Evolutionary conservation across 495 filamentous ascomycete genomes (phyloP).

Genomic region (Penicillium paxilli): DNA sequence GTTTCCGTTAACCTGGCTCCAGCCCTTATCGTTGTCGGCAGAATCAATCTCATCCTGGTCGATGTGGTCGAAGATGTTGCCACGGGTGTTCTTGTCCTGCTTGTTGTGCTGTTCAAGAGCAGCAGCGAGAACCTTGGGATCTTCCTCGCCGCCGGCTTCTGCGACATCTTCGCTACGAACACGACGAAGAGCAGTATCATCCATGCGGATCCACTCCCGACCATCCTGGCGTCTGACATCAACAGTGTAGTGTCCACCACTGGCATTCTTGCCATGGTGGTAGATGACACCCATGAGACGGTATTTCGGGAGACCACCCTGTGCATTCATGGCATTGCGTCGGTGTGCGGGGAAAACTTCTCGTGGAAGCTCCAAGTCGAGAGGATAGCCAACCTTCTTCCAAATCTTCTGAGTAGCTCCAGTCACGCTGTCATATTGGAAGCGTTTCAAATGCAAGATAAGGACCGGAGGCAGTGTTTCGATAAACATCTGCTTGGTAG

Average conservation of each 20-base stretch:
- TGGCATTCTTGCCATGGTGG: conserved; percentile 94
- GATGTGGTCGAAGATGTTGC: conserved; percentile 71
- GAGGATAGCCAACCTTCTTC: conserved; percentile 95
- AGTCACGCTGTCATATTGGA: conserved; percentile 89
- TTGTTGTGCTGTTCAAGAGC: conserved; percentile 70
- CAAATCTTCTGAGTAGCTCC: conserved; percentile 93
- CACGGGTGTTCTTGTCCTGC: conserved; percentile 51
- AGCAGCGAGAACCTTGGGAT: conserved; percentile 65
- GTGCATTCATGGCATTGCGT: conserved; percentile 60
- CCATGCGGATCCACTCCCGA: conserved; percentile 90
- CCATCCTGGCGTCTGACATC: conserved; percentile 93
- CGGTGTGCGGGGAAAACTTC: conserved; percentile 83
- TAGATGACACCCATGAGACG: conserved; percentile 90
- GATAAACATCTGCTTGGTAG: conserved; percentile 93
- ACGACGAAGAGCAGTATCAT: conserved; percentile 88
- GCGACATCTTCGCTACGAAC: conserved; percentile 89
- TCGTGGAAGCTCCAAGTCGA: conserved; percentile 90
- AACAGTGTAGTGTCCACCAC: conserved; percentile 94
- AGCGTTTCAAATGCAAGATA: conserved; percentile 94
- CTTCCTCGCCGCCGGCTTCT: conserved; percentile 78
- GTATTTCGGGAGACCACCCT: conserved; percentile 75
- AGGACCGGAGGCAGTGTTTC: conserved; percentile 90
- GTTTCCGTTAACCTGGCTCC: conserved; percentile 79
- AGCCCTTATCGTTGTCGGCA: conserved; percentile 63
- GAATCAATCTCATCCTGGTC: conserved; percentile 64